Base-by-base conservation (phyloP, 1,284 basidiomycete genomes). In the Leccinum proliferum region DNA sequence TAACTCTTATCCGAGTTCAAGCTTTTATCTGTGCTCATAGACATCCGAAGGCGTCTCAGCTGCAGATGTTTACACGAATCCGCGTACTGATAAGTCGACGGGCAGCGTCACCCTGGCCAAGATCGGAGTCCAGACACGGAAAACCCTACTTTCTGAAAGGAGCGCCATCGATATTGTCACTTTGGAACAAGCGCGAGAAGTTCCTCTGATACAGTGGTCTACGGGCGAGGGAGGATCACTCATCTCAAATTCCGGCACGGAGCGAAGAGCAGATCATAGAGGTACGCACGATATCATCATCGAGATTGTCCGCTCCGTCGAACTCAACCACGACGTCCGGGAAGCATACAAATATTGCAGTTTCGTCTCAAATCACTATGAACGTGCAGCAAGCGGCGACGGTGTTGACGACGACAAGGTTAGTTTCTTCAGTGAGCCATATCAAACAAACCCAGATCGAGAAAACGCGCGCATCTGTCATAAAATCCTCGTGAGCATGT, bases 311-410 rank as follows among this genome's bases (percentile, higher is more conserved):
- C 15, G 8, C 11, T 10, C 10, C 5, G 37, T 21, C 15, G 37
- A 15, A 9, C 37, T 46, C 48, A 18, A 53, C 46, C 4, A 18
- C n/a, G 1, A 29, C 4, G 5, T 57, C 35, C n/a, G 52, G 48
- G 43, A 62, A 37, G 43, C 18, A 8, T 25, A 21, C 53, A 2
- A 14, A 6, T 4, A 12, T 25, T 21, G 25, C 41, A 8, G 18
- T 52, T 6, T 53, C 57, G 5, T 64, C 68, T 53, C 61, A 61
- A 21, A 58, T 59, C 21, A 18, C 4, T 32, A 9, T 60, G n/a
- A 35, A 48, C 8, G 35, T 25, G 25, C 25, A 59, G 14, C 57
- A 63, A 25, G 25, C 59, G 8, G 18, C 3, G 7, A 43, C 43
- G n/a, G 15, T 37, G 2, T 48, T 48, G n/a, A 39, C 4, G 12